phyloP scores from a whole-genome alignment of 306 rosid species.

The Cyamopsis tetragonoloba region DNA sequence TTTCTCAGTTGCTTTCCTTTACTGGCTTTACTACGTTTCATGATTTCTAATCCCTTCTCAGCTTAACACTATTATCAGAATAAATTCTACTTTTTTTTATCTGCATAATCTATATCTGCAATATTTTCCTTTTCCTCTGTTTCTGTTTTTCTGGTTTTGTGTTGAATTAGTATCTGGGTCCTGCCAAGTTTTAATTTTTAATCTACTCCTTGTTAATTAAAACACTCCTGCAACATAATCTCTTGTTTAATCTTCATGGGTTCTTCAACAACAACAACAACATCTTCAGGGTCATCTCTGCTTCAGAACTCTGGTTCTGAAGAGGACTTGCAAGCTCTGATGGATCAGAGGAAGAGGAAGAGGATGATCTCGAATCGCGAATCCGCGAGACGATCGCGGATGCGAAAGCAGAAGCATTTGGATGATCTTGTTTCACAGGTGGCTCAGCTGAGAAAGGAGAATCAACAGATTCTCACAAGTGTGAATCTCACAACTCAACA shows the following conservation, averaged over 20 bases:
- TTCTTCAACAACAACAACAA: conserved; percentile 76
- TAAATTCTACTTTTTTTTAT: neutral
- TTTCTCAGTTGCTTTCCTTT: conserved; percentile 94
- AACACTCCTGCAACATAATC: too few species aligned
- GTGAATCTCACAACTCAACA: conserved; percentile 58
- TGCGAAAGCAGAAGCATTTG: conserved; percentile 92
- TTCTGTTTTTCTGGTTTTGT: conserved; percentile 21
- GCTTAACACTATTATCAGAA: neutral
- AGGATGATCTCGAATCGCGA: conserved; percentile 94
- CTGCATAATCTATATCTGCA: conserved; percentile 10
- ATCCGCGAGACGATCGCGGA: conserved; percentile 80
- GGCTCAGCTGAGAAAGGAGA: conserved; percentile 58
- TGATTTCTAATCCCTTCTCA: conserved; percentile 30
- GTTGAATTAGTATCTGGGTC: conserved; percentile 46
- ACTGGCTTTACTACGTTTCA: conserved; percentile 94
- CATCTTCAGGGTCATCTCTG: conserved; percentile 64
- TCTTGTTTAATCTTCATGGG: conserved; percentile 44
- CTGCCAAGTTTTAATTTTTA: conserved; percentile 39
- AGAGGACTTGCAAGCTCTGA: conserved; percentile 48
- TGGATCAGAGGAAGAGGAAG: conserved; percentile 88
- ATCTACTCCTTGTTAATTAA: too few species aligned
- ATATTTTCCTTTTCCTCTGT: too few species aligned
- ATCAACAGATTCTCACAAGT: conserved; percentile 58
- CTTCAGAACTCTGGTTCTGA: conserved; percentile 71
- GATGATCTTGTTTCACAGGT: conserved; percentile 76